These are phyloP conservation scores for Blepharisma undulans DNA, from an alignment of 169 alveolate species.

Conservation along the genomic window DNA sequence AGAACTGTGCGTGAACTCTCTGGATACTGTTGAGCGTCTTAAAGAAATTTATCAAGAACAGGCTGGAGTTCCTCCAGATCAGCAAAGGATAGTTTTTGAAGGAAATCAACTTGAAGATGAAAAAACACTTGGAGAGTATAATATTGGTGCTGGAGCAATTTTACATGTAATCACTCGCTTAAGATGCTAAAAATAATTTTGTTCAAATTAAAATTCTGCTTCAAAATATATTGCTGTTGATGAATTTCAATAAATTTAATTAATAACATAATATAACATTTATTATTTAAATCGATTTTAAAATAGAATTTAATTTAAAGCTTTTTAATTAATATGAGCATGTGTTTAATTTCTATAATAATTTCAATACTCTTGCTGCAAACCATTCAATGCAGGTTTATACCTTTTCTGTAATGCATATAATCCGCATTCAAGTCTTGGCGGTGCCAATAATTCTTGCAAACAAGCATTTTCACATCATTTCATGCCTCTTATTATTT, in stretches of 20 bases:
- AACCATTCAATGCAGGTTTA: neutral
- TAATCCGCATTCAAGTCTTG: neutral
- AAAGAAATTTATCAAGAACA: conserved; percentile 39
- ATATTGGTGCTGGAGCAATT: too few relatives aligned
- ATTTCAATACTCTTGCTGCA: neutral
- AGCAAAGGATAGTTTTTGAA: conserved; percentile 47
- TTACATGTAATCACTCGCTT: too few relatives aligned
- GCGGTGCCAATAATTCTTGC: neutral
- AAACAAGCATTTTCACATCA: neutral
- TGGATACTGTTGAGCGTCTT: conserved; percentile 39
- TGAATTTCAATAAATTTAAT: too few relatives aligned
- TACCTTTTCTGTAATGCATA: neutral
- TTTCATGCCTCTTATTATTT: neutral
- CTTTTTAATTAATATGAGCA: too few relatives aligned
- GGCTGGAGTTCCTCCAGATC: conserved; percentile 62
- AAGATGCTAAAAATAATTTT: too few relatives aligned
- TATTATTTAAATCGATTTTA: too few relatives aligned
- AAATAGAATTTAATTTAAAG: too few relatives aligned
- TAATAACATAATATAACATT: too few relatives aligned
- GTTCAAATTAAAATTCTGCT: too few relatives aligned
- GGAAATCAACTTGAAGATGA: conserved; percentile 58
- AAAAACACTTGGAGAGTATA: conserved; percentile 55
- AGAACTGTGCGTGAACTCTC: conserved; percentile 30
- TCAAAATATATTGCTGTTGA: too few relatives aligned
- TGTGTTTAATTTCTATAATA: too few relatives aligned